These are phyloP conservation scores for Xylaria sp. DNA, from an alignment of 2,329 filamentous ascomycete species.

Conservation along the genomic window DNA sequence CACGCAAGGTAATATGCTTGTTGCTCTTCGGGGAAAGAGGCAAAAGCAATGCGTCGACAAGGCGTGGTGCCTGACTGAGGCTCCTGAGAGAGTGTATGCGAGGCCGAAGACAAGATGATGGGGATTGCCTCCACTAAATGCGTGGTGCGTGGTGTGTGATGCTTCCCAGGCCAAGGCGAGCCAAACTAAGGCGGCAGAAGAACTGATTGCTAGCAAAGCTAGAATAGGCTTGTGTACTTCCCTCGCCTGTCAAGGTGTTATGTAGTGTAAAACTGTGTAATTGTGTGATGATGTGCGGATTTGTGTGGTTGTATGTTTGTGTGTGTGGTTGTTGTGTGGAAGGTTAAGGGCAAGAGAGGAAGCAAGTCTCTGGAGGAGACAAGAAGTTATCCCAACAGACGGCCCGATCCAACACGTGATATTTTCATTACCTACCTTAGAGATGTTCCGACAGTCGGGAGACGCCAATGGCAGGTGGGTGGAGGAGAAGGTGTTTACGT, in stretches of 20 bases:
- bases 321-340: slow-evolving; percentile 5
- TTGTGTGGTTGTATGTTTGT: slow-evolving; percentile 9
- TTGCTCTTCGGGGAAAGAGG: slow-evolving; percentile 4
- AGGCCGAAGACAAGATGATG: background rate
- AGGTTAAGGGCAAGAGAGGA: background rate
- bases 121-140: slow-evolving; percentile 17
- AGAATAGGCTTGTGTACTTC: background rate
- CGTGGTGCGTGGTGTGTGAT: background rate
- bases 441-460: no score
- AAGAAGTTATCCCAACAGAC: background rate
- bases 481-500: slow-evolving; percentile 15
- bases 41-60: background rate
- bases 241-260: slow-evolving; percentile 1
- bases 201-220: background rate
- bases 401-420: background rate
- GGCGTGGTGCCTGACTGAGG: background rate
- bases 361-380: slow-evolving; percentile 12
- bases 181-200: slow-evolving; percentile 7
- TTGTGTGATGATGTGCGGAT: no score
- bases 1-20: background rate
- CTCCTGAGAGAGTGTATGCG: background rate
- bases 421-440: no score
- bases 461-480: no score
- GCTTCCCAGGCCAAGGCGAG: background rate
- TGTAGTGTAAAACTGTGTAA: background rate